Evolutionary conservation across 2,329 filamentous ascomycete genomes (phyloP).

Genomic region (Pseudohalonectria lignicola): DNA sequence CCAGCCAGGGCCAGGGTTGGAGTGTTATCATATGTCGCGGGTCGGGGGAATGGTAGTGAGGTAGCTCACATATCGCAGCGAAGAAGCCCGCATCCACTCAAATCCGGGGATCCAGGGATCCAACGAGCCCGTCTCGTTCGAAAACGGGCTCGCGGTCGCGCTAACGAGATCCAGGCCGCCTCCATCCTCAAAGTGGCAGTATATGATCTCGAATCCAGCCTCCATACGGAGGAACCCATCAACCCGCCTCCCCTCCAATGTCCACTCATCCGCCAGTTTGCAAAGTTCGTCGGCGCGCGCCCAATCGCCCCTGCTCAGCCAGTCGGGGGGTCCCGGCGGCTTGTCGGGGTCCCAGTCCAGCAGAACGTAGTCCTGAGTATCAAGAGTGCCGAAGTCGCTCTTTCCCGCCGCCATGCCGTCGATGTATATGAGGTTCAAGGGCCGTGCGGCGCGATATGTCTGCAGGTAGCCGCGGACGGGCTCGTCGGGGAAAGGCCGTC

Average conservation of each 20-base stretch:
- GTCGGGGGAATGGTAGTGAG: too few relatives aligned
- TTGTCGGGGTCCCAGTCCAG: constrained; percentile 5
- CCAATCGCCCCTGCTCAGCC: constrained; percentile 23
- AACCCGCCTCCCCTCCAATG: constrained; percentile 27
- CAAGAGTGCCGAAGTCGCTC: constrained; percentile 52
- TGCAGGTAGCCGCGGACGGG: constrained; percentile 49
- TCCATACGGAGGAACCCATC: constrained; percentile 59
- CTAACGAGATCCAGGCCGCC: constrained; percentile 25
- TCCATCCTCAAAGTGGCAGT: constrained; percentile 45
- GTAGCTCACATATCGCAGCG: constrained; percentile 17
- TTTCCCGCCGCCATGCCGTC: constrained; percentile 64
- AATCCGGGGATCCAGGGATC: constrained; percentile 1
- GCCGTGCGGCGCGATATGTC: constrained; percentile 47
- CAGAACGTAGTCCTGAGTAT: constrained; percentile 54
- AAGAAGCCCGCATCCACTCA: constrained; percentile 27
- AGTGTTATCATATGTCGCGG: too few relatives aligned
- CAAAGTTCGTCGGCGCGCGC: constrained; percentile 46
- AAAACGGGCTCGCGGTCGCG: constrained; percentile 8
- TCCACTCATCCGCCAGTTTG: constrained; percentile 36
- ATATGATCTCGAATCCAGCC: constrained; percentile 58
- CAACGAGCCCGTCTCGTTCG: constrained; percentile 9
- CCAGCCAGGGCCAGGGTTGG: too few relatives aligned
- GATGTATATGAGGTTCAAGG: constrained; percentile 53
- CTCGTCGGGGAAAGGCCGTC: neutral
- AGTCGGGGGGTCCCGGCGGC: neutral